Evolutionary conservation across 129 eudicot species (phyloP).

Genomic region (Helianthus annuus): HanXRQr2.0-SUNRISE NC_035442.2:179626825-179627324

Average conservation of each 20-base stretch:
- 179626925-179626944: slow-evolving; percentile 44
- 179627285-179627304: too few species aligned
- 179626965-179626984: slow-evolving; percentile 35
- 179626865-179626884: slow-evolving; percentile 15
- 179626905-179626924: slow-evolving; percentile 26
- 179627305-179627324: too few species aligned
- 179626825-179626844: slow-evolving; percentile 26
- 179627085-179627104: slow-evolving; percentile 21
- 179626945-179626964: slow-evolving; percentile 46
- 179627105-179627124: not conserved
- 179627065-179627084: not conserved
- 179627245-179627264: too few species aligned
- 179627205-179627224: too few species aligned
- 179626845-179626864: slow-evolving; percentile 19
- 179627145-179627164: slow-evolving; percentile 21
- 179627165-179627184: not conserved
- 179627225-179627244: too few species aligned
- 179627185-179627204: slow-evolving; percentile 15
- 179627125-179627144: slow-evolving; percentile 10
- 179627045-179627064: slow-evolving; percentile 11
- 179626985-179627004: slow-evolving; percentile 51
- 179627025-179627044: slow-evolving; percentile 56
- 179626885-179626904: slow-evolving; percentile 25
- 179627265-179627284: too few species aligned
- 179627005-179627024: slow-evolving; percentile 61